Conservation (phyloP, 257 asterid species). For the Solanum chaucha region DNA sequence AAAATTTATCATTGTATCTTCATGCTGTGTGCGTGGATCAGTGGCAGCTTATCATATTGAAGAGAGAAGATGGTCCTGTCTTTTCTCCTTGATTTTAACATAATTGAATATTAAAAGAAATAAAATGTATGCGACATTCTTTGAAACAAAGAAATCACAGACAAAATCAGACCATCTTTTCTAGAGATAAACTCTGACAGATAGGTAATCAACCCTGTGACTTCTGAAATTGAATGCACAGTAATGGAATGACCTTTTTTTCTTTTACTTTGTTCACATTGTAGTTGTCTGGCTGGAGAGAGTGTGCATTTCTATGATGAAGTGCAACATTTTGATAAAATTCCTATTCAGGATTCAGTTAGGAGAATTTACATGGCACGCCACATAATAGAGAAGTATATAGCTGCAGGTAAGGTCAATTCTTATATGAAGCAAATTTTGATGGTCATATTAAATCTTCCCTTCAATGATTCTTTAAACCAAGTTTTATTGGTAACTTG, state of each 20-base stretch:
- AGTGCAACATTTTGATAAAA: slow-evolving; percentile 67
- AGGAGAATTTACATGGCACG: slow-evolving; percentile 87
- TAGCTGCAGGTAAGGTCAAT: slow-evolving; percentile 45
- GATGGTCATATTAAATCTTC: background rate
- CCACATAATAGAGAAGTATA: slow-evolving; percentile 63
- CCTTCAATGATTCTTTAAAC: background rate
- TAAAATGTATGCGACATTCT: background rate
- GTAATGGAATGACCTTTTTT: background rate
- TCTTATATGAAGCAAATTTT: background rate
- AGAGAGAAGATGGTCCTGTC: background rate
- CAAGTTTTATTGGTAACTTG: background rate
- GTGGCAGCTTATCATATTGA: background rate
- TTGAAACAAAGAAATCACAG: background rate
- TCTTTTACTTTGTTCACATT: background rate
- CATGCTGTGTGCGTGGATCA: background rate
- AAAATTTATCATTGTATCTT: background rate
- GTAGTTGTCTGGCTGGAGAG: slow-evolving; percentile 87
- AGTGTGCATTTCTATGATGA: slow-evolving; percentile 74
- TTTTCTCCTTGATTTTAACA: background rate
- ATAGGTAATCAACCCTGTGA: background rate
- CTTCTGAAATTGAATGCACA: background rate
- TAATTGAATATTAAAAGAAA: background rate
- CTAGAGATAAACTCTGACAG: background rate
- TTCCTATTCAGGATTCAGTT: slow-evolving; percentile 49
- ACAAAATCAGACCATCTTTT: background rate